A percentile compares a stretch with the other conserved stretches of the same genome.
Conservation (phyloP, 352 stramenopile species). For the Elongisporangium anandrum region DNA sequence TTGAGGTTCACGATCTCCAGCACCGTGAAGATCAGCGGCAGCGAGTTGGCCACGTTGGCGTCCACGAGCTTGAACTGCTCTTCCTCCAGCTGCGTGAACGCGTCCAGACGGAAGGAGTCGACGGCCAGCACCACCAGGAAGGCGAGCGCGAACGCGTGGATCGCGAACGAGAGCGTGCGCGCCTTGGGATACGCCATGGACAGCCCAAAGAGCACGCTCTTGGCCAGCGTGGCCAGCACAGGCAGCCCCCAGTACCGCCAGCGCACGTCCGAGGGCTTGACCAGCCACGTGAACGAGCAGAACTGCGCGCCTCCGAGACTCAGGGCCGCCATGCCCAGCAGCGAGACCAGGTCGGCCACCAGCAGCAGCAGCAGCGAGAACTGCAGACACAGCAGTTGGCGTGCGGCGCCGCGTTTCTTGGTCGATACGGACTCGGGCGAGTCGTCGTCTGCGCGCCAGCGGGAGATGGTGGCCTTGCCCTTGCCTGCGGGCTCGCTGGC, state of each 20-base stretch:
- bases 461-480: neutral
- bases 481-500: neutral
- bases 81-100: conserved; percentile 52
- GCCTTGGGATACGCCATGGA: conserved; percentile 41
- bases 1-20: conserved; percentile 76
- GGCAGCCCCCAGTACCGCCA: conserved; percentile 80
- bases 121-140: conserved; percentile 64
- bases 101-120: conserved; percentile 70
- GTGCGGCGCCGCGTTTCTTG: conserved; percentile 11
- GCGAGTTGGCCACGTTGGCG: conserved; percentile 77
- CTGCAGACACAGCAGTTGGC: conserved; percentile 62
- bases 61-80: conserved; percentile 45
- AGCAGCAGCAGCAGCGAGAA: conserved; percentile 64
- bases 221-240: conserved; percentile 52
- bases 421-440: neutral
- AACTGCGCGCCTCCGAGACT: conserved; percentile 42
- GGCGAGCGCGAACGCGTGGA: conserved; percentile 40
- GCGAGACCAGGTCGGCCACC: conserved; percentile 39
- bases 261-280: conserved; percentile 28
- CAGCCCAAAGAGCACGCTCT: conserved; percentile 56
- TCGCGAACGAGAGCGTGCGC: conserved; percentile 32
- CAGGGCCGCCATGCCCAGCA: conserved; percentile 46
- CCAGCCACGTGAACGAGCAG: conserved; percentile 34
- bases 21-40: conserved; percentile 83
- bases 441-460: neutral